Base-by-base conservation (phyloP, 2,329 filamentous ascomycete species). In the Clonostachys chloroleuca region DNA sequence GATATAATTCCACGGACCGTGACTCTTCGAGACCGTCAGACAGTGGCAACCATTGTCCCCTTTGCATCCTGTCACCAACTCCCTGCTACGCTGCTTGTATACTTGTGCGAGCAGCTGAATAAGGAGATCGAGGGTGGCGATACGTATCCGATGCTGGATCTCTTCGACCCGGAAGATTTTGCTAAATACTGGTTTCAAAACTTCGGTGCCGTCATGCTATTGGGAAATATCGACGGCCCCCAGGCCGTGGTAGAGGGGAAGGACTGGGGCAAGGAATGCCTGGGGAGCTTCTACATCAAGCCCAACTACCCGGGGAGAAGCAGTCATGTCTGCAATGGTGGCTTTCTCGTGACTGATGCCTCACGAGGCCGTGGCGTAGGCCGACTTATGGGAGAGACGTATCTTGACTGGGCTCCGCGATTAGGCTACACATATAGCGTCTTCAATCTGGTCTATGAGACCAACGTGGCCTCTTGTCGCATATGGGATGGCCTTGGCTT, bases 381-480 rank as follows among this genome's bases (percentile, higher is more conserved):
- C 47, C 80, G 85, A 39, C 73, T 88, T 51, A 87, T 91, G 83
- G 86, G 86, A 46, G 86, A 89, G 69, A 75, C 81, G 33, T 90
- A 89, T 64, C 72, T 91, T 34, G 85, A 89, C 61, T 90, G 85
- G 84, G 86, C 87, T 13, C 85, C 86, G 33, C 81, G 83, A 81
- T 87, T 78, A 69, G 89, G 90, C 43, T 96, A 95, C 69, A 87
- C 86, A 2, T 95, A 95, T 72, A 92, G 88, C 39, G 89, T 96
- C 52, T 96, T 96, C 77, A 95, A 95, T 66, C 80, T 95, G 44
- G 91, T 95, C 7, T 95, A 95, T 71, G 91, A 95, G 74, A 95
- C 88, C 54, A 95, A 95, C 66, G 86, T 94, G 20, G 91, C 88
- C 1, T 92, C 88, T 34, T 92, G 90, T 64, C 85, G 87, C 52